A percentile compares a stretch with the other conserved stretches of the same genome.
These are phyloP conservation scores for Alternaria sp. DNA, from an alignment of 2,329 filamentous ascomycete genomes.

Conservation along the genomic window DNA sequence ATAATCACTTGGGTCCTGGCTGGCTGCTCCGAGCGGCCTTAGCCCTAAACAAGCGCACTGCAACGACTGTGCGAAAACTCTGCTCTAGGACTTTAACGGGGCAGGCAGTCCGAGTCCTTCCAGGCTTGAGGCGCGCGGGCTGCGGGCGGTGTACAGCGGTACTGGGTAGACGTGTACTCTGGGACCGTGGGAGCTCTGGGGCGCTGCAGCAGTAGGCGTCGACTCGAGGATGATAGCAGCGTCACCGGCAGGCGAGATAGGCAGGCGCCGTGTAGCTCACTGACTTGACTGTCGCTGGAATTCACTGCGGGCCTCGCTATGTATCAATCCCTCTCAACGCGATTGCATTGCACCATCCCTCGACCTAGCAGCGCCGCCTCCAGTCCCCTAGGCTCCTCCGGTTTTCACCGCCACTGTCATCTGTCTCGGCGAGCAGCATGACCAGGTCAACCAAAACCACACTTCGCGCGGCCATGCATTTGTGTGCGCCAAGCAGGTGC, in stretches of 20 bases:
- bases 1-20: conserved; percentile 38
- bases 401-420: conserved; percentile 18
- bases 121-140: conserved; percentile 30
- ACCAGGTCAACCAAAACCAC: conserved; percentile 7
- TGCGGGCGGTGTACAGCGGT: conserved; percentile 37
- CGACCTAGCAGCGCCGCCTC: not conserved
- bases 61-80: conserved; percentile 42
- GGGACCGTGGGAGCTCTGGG: conserved; percentile 21
- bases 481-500: conserved; percentile 14
- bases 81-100: conserved; percentile 41
- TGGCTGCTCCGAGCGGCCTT: conserved; percentile 39
- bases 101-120: conserved; percentile 37
- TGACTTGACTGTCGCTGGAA: not conserved
- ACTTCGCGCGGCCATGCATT: not conserved
- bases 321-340: not conserved
- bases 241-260: conserved; percentile 19
- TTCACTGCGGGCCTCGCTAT: not conserved
- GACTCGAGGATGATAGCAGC: not conserved
- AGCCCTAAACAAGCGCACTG: conserved; percentile 39
- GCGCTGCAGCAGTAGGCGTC: not conserved
- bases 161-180: conserved; percentile 21
- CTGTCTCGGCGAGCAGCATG: conserved; percentile 19
- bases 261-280: conserved; percentile 27
- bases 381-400: not conserved
- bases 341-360: conserved; percentile 2